Evolutionary conservation across 2,329 filamentous ascomycete species (phyloP), one percentile per base, ranked within the genome.

Genomic region (Cladosporium sp.): DNA sequence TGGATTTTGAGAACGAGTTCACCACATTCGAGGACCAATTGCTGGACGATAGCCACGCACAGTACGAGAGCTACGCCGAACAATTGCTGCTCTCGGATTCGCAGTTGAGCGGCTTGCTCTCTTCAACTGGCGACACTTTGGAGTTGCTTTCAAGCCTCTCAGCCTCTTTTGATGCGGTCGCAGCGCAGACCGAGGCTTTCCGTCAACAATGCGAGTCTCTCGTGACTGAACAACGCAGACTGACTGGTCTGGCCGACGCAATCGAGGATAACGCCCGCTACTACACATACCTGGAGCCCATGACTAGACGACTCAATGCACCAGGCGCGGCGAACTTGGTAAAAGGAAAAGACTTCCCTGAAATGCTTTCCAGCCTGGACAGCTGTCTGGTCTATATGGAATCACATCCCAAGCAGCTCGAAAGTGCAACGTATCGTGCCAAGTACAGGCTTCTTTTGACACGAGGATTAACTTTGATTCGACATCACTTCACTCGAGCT

Each of bases 361-460:
- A 97, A 63, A 96, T 98, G 84, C 82, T 99, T 59, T 85, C 87
- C 57, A 94, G 92, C 69, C 83, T 99, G 59, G 93, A 98, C 78
- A 88, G 92, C 63, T 99, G 94, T 76, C 87, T 99, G 71, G 90
- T 89, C 34, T 98, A 98, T 75, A 97, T 98, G 93, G 87, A 91
- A 68, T 84, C 87, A 62, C 92, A 97, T 81, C 86, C 91, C 10
- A 88, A 87, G 8, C 96, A 97, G 76, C 91, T 92, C 69, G 94
- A 98, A 77, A 90, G 93, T 2, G 90, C 93, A 68, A 88, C 90
- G 1, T 98, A 97, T 77, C 87, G 93, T 52, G 92, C 94, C 7
- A 88, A 93, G 67, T 98, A 98, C 77, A 88, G 92, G 67, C 85
- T 95, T 0, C 84, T 97, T 14, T 85, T 98, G 51, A 90, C 88